Evolutionary conservation across 2,329 filamentous ascomycete genomes (phyloP).

Genomic region (Colletotrichum tamarilloi): DNA sequence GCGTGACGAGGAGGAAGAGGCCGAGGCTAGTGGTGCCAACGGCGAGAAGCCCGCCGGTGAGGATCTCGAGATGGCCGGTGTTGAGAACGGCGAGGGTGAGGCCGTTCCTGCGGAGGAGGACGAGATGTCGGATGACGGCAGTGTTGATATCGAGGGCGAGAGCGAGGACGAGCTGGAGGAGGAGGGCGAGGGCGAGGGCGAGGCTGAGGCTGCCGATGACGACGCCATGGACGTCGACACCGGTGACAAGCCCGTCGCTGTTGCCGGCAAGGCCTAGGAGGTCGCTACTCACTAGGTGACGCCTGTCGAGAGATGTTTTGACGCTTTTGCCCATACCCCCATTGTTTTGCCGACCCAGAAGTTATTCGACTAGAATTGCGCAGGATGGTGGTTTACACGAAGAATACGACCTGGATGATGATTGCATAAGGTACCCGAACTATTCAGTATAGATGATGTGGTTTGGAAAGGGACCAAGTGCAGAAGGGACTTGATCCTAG

Average conservation of each 20-base stretch:
- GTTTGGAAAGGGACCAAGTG: constrained; percentile 9
- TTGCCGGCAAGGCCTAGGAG: constrained; percentile 47
- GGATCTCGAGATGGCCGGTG: constrained; percentile 81
- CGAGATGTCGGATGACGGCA: constrained; percentile 77
- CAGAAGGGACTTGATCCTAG: background rate
- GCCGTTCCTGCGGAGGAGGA: constrained; percentile 70
- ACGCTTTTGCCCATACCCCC: constrained; percentile 34
- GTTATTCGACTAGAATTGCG: constrained; percentile 22
- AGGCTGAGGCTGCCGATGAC: constrained; percentile 49
- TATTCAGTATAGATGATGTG: constrained; percentile 22
- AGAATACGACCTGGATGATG: constrained; percentile 36
- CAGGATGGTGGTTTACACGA: constrained; percentile 34
- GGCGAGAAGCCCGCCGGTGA: constrained; percentile 64
- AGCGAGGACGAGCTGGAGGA: constrained; percentile 79
- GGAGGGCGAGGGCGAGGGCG: constrained; percentile 57
- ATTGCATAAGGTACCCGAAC: constrained; percentile 27
- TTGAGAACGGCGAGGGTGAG: constrained; percentile 60
- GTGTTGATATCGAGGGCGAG: constrained; percentile 83
- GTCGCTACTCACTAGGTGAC: constrained; percentile 35
- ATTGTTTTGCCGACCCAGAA: constrained; percentile 27
- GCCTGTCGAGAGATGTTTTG: constrained; percentile 14
- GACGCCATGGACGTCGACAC: constrained; percentile 64
- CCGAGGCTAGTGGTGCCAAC: constrained; percentile 56
- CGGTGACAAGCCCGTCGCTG: constrained; percentile 47
- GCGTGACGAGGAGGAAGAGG: constrained; percentile 76